Percentiles rank a stretch among this genome's conserved stretches.
Conservation (phyloP, 495 filamentous ascomycete genomes). For the Tuber aestivum region DNA sequence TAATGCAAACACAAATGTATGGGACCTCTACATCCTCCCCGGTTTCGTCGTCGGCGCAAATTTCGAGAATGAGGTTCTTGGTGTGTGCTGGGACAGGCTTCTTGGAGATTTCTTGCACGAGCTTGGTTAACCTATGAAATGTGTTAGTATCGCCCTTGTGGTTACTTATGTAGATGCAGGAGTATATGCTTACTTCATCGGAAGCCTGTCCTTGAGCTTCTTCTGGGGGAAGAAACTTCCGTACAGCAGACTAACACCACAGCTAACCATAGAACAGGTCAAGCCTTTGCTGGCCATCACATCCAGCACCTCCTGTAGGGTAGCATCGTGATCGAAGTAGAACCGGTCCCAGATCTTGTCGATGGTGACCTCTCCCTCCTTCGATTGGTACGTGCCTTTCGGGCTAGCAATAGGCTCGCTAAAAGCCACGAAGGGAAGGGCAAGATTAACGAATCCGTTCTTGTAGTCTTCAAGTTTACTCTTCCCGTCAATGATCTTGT, state of each 20-base stretch:
- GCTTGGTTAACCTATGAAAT: constrained; percentile 65
- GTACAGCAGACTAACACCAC: constrained; percentile 92
- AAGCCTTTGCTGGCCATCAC: constrained; percentile 75
- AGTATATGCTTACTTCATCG: constrained; percentile 54
- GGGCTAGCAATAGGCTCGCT: constrained; percentile 90
- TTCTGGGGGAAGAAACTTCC: constrained; percentile 85
- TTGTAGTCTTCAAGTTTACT: constrained; percentile 94
- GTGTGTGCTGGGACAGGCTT: constrained; percentile 86
- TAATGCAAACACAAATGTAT: constrained; percentile 71
- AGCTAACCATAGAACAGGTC: constrained; percentile 85
- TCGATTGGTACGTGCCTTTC: constrained; percentile 74
- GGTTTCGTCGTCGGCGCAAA: constrained; percentile 81
- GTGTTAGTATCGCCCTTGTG: constrained; percentile 33
- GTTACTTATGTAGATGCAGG: not conserved
- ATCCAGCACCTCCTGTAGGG: constrained; percentile 73
- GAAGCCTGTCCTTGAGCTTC: constrained; percentile 78
- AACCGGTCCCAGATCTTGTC: constrained; percentile 99
- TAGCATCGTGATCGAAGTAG: constrained; percentile 72
- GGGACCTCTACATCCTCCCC: constrained; percentile 97
- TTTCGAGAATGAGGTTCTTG: constrained; percentile 93
- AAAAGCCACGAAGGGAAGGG: constrained; percentile 95
- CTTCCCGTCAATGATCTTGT: constrained; percentile 96
- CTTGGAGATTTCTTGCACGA: constrained; percentile 84
- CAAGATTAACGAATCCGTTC: constrained; percentile 97
- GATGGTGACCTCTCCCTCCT: constrained; percentile 70